Conservation (phyloP, 805 yeast species). For the Yamadazyma takamatsuzukensis region DNA sequence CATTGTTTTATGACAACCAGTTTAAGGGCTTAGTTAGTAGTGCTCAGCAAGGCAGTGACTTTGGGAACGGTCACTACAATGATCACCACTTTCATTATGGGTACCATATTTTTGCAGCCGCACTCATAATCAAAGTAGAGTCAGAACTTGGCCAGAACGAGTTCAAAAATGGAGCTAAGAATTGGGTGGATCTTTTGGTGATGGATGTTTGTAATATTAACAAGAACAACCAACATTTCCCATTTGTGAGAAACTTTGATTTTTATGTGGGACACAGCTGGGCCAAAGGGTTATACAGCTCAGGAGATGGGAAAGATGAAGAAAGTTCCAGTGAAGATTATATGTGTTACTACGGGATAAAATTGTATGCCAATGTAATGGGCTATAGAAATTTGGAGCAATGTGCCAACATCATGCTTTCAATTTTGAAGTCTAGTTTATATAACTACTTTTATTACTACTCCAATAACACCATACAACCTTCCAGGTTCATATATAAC, state of each 20-base stretch:
- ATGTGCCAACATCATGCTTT: conserved; percentile 57
- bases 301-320: conserved; percentile 68
- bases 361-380: conserved; percentile 61
- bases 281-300: conserved; percentile 64
- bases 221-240: conserved; percentile 50
- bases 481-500: conserved; percentile 49
- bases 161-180: conserved; percentile 47
- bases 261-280: conserved; percentile 74
- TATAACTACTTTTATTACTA: conserved; percentile 54
- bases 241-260: conserved; percentile 63
- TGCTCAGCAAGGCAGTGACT: conserved; percentile 62
- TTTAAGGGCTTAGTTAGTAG: conserved; percentile 79
- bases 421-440: conserved; percentile 53
- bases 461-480: conserved; percentile 43
- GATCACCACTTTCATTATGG: conserved; percentile 80
- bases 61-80: conserved; percentile 67
- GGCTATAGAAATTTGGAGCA: conserved; percentile 51
- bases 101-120: conserved; percentile 23
- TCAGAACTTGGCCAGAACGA: conserved; percentile 37
- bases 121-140: conserved; percentile 21
- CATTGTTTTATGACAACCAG: conserved; percentile 72
- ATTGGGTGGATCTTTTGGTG: conserved; percentile 58
- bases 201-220: conserved; percentile 70
- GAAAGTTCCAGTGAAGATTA: conserved; percentile 72
- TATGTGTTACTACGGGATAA: conserved; percentile 64